Base-by-base conservation (phyloP, 176 grass and related monocot species). In the Lolium rigidum region DNA sequence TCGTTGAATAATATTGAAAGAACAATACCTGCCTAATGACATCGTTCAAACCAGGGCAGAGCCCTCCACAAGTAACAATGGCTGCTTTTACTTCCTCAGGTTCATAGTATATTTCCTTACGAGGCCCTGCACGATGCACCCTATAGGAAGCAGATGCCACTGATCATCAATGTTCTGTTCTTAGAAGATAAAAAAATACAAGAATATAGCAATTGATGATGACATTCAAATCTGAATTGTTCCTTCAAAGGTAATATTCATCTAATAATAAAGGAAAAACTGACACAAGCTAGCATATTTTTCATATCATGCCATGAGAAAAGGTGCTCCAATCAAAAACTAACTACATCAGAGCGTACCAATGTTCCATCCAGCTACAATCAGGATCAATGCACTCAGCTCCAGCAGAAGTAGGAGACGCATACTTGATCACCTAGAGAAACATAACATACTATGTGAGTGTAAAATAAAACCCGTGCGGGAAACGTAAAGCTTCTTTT, bases 21-120 rank as follows among this genome's bases (percentile, higher is more conserved):
- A 67, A 41, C 31, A 82, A 80, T 84, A 98, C 95, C 90, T 98
- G 95, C 82, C 95, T 88, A 80, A 95, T 95, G 83, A 95, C 95
- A 94, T 98, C 95, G 81, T 98, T 98, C 85, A 98, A 89, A 87
- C 95, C 95, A 44, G 95, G 95, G 76, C 93, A 95, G 67, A 98
- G 93, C 38, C 95, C 95, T 74, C 95, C 95, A 86, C 95, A 98
- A 22, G 91, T 98, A 88, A 98, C 95, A 84, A 98, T 95, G 84
- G 89, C 95, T 52, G 95, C 93, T 89, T 98, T 98, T 91, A 98
- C 95, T 92, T 95, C 93, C 52, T 87, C 68, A 11, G 95, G 95
- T 83, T 98, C 83, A 48, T 92, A 98, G 72, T 98, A 98, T 88
- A 98, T 98, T 75, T 95, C 82, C 81, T 98, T 95, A 18, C 95